These are phyloP conservation scores for Thyridium curvatum DNA, from an alignment of 2,329 filamentous ascomycete genomes.

Conservation along the genomic window DNA sequence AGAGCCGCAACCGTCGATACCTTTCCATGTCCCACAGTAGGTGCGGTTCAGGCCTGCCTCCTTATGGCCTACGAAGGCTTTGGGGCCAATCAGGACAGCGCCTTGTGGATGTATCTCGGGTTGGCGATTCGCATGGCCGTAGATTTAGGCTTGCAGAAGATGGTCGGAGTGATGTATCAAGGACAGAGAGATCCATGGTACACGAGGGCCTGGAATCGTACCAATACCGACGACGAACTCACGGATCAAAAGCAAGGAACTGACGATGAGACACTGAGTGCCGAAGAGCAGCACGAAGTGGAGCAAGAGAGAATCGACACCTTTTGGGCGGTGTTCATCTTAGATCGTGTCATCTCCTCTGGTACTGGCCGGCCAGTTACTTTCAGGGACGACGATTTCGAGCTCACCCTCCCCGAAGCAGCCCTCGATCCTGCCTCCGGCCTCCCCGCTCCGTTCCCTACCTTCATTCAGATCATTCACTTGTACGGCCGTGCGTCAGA, in stretches of 20 bases:
- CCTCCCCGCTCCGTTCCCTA: constrained; percentile 74
- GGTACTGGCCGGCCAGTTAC: constrained; percentile 82
- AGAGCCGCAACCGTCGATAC: constrained; percentile 79
- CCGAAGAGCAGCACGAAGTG: constrained; percentile 53
- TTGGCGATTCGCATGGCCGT: constrained; percentile 80
- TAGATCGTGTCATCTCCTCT: constrained; percentile 82
- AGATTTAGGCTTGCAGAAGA: constrained; percentile 75
- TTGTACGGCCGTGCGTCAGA: constrained; percentile 82
- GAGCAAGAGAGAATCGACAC: constrained; percentile 82
- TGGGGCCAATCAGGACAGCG: constrained; percentile 80
- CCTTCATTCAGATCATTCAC: constrained; percentile 77
- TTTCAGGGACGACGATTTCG: constrained; percentile 77
- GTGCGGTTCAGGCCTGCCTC: constrained; percentile 76
- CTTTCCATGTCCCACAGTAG: constrained; percentile 75
- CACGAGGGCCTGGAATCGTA: constrained; percentile 34
- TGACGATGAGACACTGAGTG: constrained; percentile 33
- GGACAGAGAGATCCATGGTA: constrained; percentile 46
- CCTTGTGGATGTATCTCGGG: constrained; percentile 89
- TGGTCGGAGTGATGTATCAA: constrained; percentile 63
- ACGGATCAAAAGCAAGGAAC: constrained; percentile 14
- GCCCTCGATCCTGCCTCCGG: constrained; percentile 48
- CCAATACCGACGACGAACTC: constrained; percentile 15
- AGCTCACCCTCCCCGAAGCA: constrained; percentile 60
- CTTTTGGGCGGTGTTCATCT: constrained; percentile 84
- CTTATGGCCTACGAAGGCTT: constrained; percentile 87